Evolutionary conservation across 2,329 filamentous ascomycete genomes (phyloP).

Genomic region (Colletotrichum sidae): DNA sequence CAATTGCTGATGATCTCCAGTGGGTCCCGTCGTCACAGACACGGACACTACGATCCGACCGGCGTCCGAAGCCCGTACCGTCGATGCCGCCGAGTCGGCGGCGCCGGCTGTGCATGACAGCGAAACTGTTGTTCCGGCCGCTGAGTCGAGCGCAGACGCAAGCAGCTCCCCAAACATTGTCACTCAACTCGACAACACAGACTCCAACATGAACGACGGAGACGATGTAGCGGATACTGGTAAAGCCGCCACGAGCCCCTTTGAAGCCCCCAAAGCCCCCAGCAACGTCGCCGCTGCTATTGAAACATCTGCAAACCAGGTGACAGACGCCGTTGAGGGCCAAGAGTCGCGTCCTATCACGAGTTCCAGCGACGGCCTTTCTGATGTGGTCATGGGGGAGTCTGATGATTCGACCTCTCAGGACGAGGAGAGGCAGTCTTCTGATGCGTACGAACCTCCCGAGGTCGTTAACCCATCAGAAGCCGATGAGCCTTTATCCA

Average conservation of each 20-base stretch:
- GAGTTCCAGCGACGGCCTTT: slow-evolving; percentile 22
- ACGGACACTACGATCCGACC: slow-evolving; percentile 6
- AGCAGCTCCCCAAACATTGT: neutral
- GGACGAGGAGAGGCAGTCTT: slow-evolving; percentile 37
- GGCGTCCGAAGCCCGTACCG: neutral
- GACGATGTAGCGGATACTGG: slow-evolving; percentile 26
- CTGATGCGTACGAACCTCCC: slow-evolving; percentile 69
- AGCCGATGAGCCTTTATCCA: slow-evolving; percentile 66
- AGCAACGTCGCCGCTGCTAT: slow-evolving; percentile 1
- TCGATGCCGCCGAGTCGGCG: neutral
- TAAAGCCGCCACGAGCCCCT: slow-evolving; percentile 20
- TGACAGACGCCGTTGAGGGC: neutral
- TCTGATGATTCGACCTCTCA: slow-evolving; percentile 28
- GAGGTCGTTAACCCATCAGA: slow-evolving; percentile 57
- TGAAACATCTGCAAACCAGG: slow-evolving; percentile 1
- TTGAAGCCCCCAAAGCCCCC: slow-evolving; percentile 4
- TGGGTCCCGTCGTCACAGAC: slow-evolving; percentile 22
- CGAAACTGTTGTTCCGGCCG: neutral
- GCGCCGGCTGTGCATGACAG: neutral
- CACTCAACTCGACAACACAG: neutral
- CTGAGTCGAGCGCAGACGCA: neutral
- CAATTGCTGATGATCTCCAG: slow-evolving; percentile 6
- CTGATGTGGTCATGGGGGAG: slow-evolving; percentile 38
- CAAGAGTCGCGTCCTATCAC: slow-evolving; percentile 22
- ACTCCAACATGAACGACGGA: neutral